A percentile compares a stretch with the other conserved stretches of the same genome.
phyloP scores from a whole-genome alignment of 2,329 filamentous ascomycete genomes.

The Neonectria faginata region DNA sequence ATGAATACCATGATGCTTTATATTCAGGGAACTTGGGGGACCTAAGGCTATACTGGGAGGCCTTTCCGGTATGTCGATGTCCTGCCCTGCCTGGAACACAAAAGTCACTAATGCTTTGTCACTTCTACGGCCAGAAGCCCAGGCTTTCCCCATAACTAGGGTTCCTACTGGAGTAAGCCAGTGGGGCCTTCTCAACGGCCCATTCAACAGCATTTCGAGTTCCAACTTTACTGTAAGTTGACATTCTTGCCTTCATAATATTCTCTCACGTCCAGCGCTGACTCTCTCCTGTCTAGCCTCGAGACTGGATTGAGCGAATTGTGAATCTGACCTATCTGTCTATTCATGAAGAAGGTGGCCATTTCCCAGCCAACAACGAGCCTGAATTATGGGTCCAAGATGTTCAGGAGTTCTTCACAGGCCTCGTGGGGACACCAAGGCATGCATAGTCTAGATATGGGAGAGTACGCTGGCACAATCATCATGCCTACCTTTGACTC shows the following conservation, averaged over 20 bases:
- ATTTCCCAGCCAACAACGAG: not conserved
- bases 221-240: conserved; percentile 1
- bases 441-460: too few relatives aligned
- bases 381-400: not conserved
- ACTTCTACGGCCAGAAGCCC: too few relatives aligned
- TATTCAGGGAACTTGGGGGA: conserved; percentile 15
- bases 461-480: too few relatives aligned
- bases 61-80: not conserved
- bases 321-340: not conserved
- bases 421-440: too few relatives aligned
- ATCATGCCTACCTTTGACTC: too few relatives aligned
- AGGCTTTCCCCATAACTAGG: too few relatives aligned
- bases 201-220: not conserved
- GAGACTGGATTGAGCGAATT: not conserved
- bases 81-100: too few relatives aligned
- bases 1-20: conserved; percentile 21
- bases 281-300: not conserved
- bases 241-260: not conserved
- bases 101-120: not conserved
- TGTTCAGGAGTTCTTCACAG: not conserved
- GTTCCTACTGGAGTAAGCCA: too few relatives aligned
- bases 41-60: conserved; percentile 1
- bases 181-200: too few relatives aligned
- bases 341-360: not conserved
- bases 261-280: not conserved